Percentiles rank a stretch among this genome's conserved stretches.
Evolutionary conservation across 371 early-diverging fungal species (phyloP).

Genomic region (Circinella minor): DNA sequence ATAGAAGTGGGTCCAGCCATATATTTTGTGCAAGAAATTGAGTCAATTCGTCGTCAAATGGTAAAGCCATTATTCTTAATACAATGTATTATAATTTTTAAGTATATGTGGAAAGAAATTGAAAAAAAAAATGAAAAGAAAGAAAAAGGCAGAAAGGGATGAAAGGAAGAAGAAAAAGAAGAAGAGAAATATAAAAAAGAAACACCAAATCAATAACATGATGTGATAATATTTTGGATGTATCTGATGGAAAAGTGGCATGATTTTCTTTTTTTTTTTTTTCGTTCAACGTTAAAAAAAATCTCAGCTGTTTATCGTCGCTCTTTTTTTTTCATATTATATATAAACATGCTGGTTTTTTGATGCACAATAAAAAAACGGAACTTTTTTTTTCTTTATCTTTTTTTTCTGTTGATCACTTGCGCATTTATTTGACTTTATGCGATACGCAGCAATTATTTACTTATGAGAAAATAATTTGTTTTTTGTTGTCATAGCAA

Average conservation of each 20-base stretch:
- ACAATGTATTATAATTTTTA: too few relatives aligned
- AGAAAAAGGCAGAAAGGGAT: too few relatives aligned
- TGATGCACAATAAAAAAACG: not conserved
- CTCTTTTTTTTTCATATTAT: not conserved
- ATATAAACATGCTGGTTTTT: not conserved
- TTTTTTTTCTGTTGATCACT: not conserved
- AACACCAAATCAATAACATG: not conserved
- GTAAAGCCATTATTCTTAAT: not conserved
- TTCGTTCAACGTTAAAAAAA: not conserved
- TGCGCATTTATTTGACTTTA: too few relatives aligned
- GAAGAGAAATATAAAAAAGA: not conserved
- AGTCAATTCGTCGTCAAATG: slow-evolving; percentile 1
- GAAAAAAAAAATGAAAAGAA: not conserved
- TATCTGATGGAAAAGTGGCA: not conserved
- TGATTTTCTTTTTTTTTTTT: not conserved
- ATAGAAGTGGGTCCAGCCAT: slow-evolving; percentile 3
- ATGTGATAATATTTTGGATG: not conserved
- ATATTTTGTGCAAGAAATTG: not conserved
- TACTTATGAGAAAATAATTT: too few relatives aligned
- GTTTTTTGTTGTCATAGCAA: not conserved
- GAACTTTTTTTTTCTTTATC: not conserved
- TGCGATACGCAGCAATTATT: too few relatives aligned
- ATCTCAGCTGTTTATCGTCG: not conserved
- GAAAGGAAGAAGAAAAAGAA: not conserved
- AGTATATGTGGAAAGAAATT: too few relatives aligned